A percentile compares a stretch with the other conserved stretches of the same genome.
These are phyloP conservation scores for Globisporangium polare DNA, from an alignment of 352 stramenopile species.

Conservation along the genomic window DNA sequence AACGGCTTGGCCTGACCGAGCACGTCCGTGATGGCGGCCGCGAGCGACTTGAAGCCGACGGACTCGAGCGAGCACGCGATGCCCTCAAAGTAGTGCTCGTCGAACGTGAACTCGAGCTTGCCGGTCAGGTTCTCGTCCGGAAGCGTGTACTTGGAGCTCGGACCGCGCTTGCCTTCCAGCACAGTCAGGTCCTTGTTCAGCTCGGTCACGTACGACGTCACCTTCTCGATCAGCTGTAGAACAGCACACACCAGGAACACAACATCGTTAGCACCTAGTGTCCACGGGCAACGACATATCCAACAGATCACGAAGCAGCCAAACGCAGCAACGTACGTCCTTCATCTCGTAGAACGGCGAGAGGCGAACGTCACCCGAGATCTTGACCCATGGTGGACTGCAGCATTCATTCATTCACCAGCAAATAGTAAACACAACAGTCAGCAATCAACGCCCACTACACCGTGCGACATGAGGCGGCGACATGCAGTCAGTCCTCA, in stretches of 20 bases:
- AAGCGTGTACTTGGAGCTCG: slow-evolving; percentile 90
- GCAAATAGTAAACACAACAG: not conserved
- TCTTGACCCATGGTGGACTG: slow-evolving; percentile 86
- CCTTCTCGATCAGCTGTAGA: slow-evolving; percentile 58
- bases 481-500: not conserved
- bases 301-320: not conserved
- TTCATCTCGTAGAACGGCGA: slow-evolving; percentile 92
- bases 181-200: slow-evolving; percentile 84
- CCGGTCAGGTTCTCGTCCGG: slow-evolving; percentile 72
- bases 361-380: slow-evolving; percentile 88
- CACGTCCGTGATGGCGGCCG: slow-evolving; percentile 71
- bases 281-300: not conserved
- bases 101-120: slow-evolving; percentile 87
- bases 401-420: not conserved
- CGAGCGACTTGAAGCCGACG: slow-evolving; percentile 83
- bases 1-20: slow-evolving; percentile 85
- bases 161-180: slow-evolving; percentile 78
- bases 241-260: slow-evolving; percentile 7
- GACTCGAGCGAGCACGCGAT: slow-evolving; percentile 92
- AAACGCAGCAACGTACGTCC: slow-evolving; percentile 43
- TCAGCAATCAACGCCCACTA: not conserved
- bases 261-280: not conserved
- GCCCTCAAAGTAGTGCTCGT: slow-evolving; percentile 78
- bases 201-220: slow-evolving; percentile 80
- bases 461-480: not conserved